phyloP scores from a whole-genome alignment of 331 rosid genomes.

The Pyracantha coccinea region DNA sequence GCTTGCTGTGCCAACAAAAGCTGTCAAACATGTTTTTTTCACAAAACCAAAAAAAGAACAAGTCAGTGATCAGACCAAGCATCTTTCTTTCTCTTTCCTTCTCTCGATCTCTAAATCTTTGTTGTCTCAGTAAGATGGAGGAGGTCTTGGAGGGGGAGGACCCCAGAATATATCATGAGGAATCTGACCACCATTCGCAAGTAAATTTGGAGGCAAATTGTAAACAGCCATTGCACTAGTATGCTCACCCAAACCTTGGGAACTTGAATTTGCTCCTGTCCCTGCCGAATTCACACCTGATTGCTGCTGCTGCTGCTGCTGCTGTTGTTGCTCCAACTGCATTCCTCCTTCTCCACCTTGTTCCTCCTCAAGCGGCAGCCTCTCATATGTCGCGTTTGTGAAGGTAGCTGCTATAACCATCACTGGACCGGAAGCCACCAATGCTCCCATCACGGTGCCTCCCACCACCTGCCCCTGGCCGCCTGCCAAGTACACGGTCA shows the following conservation, averaged over 20 bases:
- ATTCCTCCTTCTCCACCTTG: conserved; percentile 26
- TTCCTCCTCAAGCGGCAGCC: conserved; percentile 53
- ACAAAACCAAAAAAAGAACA: conserved; percentile 29
- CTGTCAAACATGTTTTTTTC: conserved; percentile 26
- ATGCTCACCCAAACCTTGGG: conserved; percentile 46
- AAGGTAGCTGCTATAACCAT: conserved; percentile 78
- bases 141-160: conserved; percentile 52
- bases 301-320: conserved; percentile 30
- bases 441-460: conserved; percentile 58
- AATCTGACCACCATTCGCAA: conserved; percentile 56
- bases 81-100: background rate
- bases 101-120: background rate
- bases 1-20: conserved; percentile 30
- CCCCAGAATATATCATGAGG: conserved; percentile 71
- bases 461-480: conserved; percentile 87
- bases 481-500: conserved; percentile 64
- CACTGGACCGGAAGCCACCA: conserved; percentile 74
- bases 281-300: conserved; percentile 30
- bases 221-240: conserved; percentile 32
- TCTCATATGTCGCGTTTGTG: conserved; percentile 70
- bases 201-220: conserved; percentile 53
- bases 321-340: conserved; percentile 14
- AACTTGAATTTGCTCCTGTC: conserved; percentile 16
- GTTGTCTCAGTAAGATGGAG: conserved; percentile 42
- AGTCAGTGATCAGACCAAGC: conserved; percentile 1